These are phyloP conservation scores for Nectriaceae sp. DNA, from an alignment of 2,329 filamentous ascomycete genomes.

Conservation along the genomic window DNA sequence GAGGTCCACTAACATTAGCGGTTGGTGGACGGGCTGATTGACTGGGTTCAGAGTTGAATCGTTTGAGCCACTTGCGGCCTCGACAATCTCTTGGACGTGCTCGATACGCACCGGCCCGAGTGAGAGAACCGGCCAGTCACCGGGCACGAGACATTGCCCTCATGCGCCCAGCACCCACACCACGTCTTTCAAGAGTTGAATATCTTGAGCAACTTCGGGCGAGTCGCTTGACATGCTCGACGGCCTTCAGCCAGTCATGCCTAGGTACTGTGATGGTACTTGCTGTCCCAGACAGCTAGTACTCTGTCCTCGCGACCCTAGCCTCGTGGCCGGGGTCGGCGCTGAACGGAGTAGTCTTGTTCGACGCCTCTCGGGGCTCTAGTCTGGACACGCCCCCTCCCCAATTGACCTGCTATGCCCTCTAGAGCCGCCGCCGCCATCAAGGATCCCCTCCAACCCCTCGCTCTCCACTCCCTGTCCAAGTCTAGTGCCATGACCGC, in stretches of 20 bases:
- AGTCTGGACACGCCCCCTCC: conserved; percentile 28
- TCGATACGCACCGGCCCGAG: not conserved
- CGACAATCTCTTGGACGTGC: not conserved
- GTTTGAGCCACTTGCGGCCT: too few species aligned
- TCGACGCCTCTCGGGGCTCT: conserved; percentile 25
- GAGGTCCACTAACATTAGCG: not conserved
- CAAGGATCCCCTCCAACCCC: conserved; percentile 29
- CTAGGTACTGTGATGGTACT: not conserved
- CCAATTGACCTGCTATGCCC: conserved; percentile 28
- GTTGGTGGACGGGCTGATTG: not conserved
- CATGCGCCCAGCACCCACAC: conserved; percentile 29
- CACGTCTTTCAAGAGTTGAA: not conserved
- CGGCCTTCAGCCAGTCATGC: not conserved
- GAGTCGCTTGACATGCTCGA: not conserved
- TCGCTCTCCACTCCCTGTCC: conserved; percentile 26
- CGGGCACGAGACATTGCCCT: conserved; percentile 28
- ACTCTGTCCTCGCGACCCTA: not conserved
- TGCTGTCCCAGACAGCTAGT: not conserved
- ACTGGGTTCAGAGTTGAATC: too few species aligned
- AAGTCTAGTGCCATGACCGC: conserved; percentile 30
- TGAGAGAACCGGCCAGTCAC: not conserved
- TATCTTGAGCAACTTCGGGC: not conserved
- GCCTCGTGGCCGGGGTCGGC: conserved; percentile 25
- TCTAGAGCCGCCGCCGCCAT: conserved; percentile 32
- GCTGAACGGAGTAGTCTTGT: conserved; percentile 24